Base-by-base conservation (phyloP, 164 flowering plant species). In the Aristolochia californica region DNA sequence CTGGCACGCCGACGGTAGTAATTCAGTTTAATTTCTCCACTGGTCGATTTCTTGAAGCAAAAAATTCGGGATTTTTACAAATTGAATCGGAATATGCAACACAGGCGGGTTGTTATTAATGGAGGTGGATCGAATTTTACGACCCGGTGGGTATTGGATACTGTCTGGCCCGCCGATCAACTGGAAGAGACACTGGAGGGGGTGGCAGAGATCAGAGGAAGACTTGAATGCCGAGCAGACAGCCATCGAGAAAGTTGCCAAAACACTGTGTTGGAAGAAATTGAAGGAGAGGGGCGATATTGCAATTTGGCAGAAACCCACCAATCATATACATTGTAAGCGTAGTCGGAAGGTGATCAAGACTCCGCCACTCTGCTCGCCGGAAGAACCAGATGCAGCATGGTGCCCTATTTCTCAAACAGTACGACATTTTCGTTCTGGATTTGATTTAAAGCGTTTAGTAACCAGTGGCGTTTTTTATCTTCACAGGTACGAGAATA, bases 121-220 rank as follows among this genome's bases (percentile, higher is more conserved):
- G 9, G 99, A 94, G 68, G 83, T 94, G 7, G 91, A 94, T 57
- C 63, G 97, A 52, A 61, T 94, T 62, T 54, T 89, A 18, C 85
- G 97, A 0, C 98, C 98, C 0, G 97, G 97, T 0, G 98, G 97
- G 53, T 85, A 81, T 24, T 93, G 95, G 95, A 69, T 93, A 62
- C 76, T 89, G 16, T 89, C 98, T 0, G 98, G 98, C 0, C 99
- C 97, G n/a, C 97, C 99, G 0, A 75, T 94, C 9, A 87, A 90
- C 62, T 90, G 95, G 95, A 69, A 81, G 63, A 62, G 15, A 14
- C 95, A 76, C 40, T 84, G 79, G 80, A 84, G 76, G 61, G 99
- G 96, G 0, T 94, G 99, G 99, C 57, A 74, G 1, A 80, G 94
- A 67, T 81, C 83, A 2, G 9, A 13, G 0, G 74, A 77, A 13